These are phyloP conservation scores for Viola odorata DNA, from an alignment of 345 rosid genomes.

Conservation along the genomic window DNA sequence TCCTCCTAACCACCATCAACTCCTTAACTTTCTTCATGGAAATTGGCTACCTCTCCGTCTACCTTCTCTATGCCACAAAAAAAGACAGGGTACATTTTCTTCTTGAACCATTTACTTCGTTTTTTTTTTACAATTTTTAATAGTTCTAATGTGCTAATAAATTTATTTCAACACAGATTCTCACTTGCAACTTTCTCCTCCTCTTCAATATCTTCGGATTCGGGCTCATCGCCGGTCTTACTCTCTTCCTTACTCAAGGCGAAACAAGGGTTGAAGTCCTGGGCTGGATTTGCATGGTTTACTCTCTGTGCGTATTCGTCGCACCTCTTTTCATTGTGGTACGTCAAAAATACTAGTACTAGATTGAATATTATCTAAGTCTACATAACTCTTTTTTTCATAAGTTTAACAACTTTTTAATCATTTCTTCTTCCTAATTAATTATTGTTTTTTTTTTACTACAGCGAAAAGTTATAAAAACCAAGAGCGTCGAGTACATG, in stretches of 20 bases:
- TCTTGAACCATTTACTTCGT: not conserved
- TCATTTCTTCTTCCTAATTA: not conserved
- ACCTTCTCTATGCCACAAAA: slow-evolving; percentile 18
- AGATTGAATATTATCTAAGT: not conserved
- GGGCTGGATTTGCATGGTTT: slow-evolving; percentile 76
- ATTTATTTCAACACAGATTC: slow-evolving; percentile 32
- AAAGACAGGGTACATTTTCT: slow-evolving; percentile 15
- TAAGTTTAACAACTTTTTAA: not conserved
- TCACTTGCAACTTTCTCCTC: slow-evolving; percentile 41
- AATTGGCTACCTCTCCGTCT: slow-evolving; percentile 15
- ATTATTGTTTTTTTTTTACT: not conserved
- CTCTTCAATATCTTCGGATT: slow-evolving; percentile 54
- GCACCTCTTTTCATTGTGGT: slow-evolving; percentile 90
- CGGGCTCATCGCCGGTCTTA: slow-evolving; percentile 38
- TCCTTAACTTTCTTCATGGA: slow-evolving; percentile 24
- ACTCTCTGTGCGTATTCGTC: slow-evolving; percentile 58
- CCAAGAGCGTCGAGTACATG: slow-evolving; percentile 85
- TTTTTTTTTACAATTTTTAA: not conserved
- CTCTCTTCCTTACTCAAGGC: slow-evolving; percentile 41
- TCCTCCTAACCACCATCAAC: slow-evolving; percentile 24
- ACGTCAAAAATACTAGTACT: slow-evolving; percentile 5
- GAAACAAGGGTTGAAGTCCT: slow-evolving; percentile 36
- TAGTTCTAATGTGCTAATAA: not conserved
- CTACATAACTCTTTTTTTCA: not conserved
- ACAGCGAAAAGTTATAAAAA: slow-evolving; percentile 80